A percentile compares a stretch with the other conserved stretches of the same genome.
phyloP scores from a whole-genome alignment of 352 stramenopile species.

The Globisporangium emineosum region DNA sequence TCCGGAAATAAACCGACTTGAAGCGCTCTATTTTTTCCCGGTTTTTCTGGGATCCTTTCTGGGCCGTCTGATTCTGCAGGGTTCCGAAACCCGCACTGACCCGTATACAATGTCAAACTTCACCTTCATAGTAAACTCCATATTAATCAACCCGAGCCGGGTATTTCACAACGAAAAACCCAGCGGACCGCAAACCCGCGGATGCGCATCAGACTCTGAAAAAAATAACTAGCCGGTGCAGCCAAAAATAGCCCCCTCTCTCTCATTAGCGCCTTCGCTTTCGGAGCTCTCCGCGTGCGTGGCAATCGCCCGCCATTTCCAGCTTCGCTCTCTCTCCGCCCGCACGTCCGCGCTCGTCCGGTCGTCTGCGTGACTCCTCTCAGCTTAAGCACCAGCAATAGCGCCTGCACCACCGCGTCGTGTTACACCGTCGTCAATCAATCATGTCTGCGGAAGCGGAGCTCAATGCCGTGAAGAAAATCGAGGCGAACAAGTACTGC shows the following conservation, averaged over 20 bases:
- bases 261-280: constrained; percentile 5
- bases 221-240: constrained; percentile 2
- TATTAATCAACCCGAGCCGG: neutral
- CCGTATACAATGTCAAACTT: neutral
- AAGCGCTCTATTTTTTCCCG: neutral
- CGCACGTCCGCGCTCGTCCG: neutral
- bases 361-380: neutral
- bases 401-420: neutral
- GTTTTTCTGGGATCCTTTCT: neutral
- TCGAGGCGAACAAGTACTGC: constrained; percentile 82
- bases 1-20: too few relatives aligned
- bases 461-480: constrained; percentile 82
- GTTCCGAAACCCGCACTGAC: neutral
- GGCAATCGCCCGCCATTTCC: constrained; percentile 4
- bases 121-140: neutral
- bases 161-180: neutral
- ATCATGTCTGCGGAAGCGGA: constrained; percentile 46
- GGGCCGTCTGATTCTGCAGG: neutral
- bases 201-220: neutral
- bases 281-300: constrained; percentile 3
- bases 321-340: constrained; percentile 3
- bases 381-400: neutral
- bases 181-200: neutral
- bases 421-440: neutral
- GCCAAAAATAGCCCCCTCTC: constrained; percentile 1